Base-by-base conservation (phyloP, 208 protist species). In the Crithidia expoeki region DNA sequence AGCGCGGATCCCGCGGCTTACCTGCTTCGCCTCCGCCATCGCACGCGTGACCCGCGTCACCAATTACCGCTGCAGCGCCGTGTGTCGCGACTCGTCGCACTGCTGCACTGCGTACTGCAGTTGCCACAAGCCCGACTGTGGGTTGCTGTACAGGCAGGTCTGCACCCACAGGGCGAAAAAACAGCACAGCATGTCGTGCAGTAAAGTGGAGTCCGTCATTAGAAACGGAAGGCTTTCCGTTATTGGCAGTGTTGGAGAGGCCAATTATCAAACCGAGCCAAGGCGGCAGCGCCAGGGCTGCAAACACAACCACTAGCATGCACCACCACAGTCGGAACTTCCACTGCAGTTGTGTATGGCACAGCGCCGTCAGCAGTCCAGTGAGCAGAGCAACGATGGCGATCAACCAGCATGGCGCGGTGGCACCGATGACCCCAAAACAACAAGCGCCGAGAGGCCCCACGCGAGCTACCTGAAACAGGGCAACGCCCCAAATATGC, bases 121-220 rank as follows among this genome's bases (percentile, higher is more conserved):
- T 14, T 62, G 51, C n/a, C 64, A 46, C 23, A 52, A 33, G 0
- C 64, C 57, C 36, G 23, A 85, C 59, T 72, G 68, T 10, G 75
- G 73, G 50, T 74, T 67, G 49, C 67, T 73, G 56, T 76, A 76
- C 30, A 74, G 40, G 46, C 74, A 62, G n/a, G 46, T 62, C 64
- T 85, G 75, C 49, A 81, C 16, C 70, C 67, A 74, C 1, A 81
- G 44, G n/a, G 2, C 53, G 28, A 36, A 74, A 65, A 47, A 85
- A 60, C 14, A 81, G 56, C 25, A 51, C 47, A 5, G 68, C 72
- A 32, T 74, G 65, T 40, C 60, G 40, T 2, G 12, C 17, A 0
- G 68, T 62, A 40, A 82, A 62, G 23, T 30, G 49, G 5, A 79
- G 49, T 19, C 50, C 42, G 9, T 50, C 58, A 21, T 44, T 52